Base-by-base conservation (phyloP, 768 basidiomycete genomes). In the Suillus luteus region DNA sequence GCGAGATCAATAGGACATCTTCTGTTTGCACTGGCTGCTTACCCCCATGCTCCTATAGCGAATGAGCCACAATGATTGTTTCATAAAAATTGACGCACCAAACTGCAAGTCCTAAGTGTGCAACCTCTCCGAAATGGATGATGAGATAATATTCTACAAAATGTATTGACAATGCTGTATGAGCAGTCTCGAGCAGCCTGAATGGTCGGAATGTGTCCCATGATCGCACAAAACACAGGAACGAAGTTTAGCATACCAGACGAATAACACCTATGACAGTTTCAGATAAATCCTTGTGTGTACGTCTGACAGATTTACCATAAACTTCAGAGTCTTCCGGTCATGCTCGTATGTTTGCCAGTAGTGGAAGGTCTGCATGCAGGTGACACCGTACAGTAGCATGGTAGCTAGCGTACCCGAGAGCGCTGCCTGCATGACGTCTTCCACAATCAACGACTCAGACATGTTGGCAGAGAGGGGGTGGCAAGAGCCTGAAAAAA, bases 361-460 rank as follows among this genome's bases (percentile, higher is more conserved):
- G 40, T 69, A 69, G 41, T 55, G 55, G 55, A 69, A 69, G 6
- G 59, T 63, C 31, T 69, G 68, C 62, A 66, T 52, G 62, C 68
- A 69, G 40, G 69, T 55, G n/a, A 68, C 57, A 6, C 68, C 62
- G 19, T 68, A 68, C 10, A 68, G 49, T 8, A 62, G 19, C 57
- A 64, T 58, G 1, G 67, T 64, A 2, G 58, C 59, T 1, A 69
- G 67, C 0, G 64, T 65, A 31, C 68, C 68, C 22, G 55, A 57
- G 1, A 69, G 41, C 12, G 65, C 60, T 8, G 60, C 60, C 41
- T 65, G 67, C 62, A 65, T 68, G 8, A 59, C n/a, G 14, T 33
- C 11, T 35, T 63, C 38, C 24, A 68, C 19, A n/a, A 35, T 0
- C 38, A 61, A 24, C 9, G 41, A 17, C 41, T 41, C 41, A 17